Conservation (phyloP, 441 rosid species). For the Populus hybrid region DNA sequence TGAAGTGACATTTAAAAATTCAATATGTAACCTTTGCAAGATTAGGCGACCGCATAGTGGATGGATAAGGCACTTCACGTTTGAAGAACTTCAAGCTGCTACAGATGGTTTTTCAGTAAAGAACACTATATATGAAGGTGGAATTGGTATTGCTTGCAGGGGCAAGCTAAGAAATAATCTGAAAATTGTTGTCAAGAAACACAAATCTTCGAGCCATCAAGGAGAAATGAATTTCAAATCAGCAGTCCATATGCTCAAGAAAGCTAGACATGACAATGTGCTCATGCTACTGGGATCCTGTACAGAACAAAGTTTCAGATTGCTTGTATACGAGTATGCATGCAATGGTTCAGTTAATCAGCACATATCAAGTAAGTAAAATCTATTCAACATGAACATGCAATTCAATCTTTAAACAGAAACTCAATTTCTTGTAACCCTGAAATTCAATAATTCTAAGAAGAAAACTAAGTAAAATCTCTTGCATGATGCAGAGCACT, state of each 20-base stretch:
- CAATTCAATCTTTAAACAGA: not conserved
- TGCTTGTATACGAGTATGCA: constrained; percentile 41
- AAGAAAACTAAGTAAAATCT: not conserved
- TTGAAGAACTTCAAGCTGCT: constrained; percentile 32
- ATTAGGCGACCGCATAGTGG: constrained; percentile 27
- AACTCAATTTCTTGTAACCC: not conserved
- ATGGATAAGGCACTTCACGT: constrained; percentile 27
- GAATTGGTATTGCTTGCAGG: constrained; percentile 17
- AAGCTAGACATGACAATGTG: constrained; percentile 34
- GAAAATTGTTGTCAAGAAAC: constrained; percentile 26
- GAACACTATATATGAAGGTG: constrained; percentile 28
- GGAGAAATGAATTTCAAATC: constrained; percentile 25
- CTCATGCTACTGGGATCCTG: constrained; percentile 36
- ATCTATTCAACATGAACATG: not conserved
- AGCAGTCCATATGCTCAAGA: constrained; percentile 21
- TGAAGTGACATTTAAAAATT: constrained; percentile 9
- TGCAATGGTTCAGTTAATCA: constrained; percentile 37
- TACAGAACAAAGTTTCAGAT: constrained; percentile 30
- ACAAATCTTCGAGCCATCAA: not conserved
- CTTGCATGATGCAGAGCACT: constrained; percentile 27
- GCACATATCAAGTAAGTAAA: constrained; percentile 33
- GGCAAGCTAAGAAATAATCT: constrained; percentile 30
- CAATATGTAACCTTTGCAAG: constrained; percentile 32
- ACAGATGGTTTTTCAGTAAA: constrained; percentile 36
- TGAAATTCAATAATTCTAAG: not conserved